These are phyloP conservation scores for Paralagenidium karlingii DNA, from an alignment of 352 stramenopile genomes.

Conservation along the genomic window DNA sequence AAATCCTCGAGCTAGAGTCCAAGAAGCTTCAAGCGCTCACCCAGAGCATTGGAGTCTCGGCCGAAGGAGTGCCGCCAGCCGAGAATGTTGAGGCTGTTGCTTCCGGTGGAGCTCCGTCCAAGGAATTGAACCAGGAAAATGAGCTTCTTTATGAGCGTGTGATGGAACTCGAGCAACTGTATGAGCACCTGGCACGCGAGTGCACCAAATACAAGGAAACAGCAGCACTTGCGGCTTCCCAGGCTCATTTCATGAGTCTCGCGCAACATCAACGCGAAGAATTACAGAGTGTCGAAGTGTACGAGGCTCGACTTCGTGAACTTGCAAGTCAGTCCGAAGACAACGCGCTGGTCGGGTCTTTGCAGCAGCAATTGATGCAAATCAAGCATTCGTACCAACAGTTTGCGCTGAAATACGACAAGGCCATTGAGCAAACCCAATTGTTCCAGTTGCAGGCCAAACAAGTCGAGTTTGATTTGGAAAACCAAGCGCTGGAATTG, in stretches of 20 bases:
- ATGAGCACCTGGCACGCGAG: constrained; percentile 44
- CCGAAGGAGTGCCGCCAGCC: neutral
- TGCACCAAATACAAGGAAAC: constrained; percentile 53
- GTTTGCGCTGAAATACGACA: constrained; percentile 60
- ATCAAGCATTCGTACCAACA: constrained; percentile 77
- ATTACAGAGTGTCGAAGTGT: constrained; percentile 31
- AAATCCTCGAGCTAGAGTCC: constrained; percentile 36
- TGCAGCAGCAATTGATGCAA: constrained; percentile 85
- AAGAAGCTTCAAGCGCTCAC: neutral
- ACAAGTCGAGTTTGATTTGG: constrained; percentile 40
- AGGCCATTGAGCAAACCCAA: constrained; percentile 31
- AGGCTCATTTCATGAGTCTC: constrained; percentile 30
- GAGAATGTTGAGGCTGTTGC: constrained; percentile 2
- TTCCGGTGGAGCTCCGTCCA: too few species aligned
- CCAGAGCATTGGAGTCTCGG: neutral
- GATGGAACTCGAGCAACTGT: constrained; percentile 60
- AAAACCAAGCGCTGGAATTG: constrained; percentile 22
- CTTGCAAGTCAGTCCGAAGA: constrained; percentile 78
- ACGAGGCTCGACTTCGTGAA: constrained; percentile 52
- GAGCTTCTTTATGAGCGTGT: constrained; percentile 47
- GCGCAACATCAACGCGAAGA: constrained; percentile 11
- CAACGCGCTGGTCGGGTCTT: constrained; percentile 77
- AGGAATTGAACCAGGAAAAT: constrained; percentile 31
- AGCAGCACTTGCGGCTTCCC: constrained; percentile 38
- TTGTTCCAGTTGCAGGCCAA: constrained; percentile 34